Conservation (phyloP, 2,329 filamentous ascomycete genomes). For the Curvularia hawaiiensis region DNA sequence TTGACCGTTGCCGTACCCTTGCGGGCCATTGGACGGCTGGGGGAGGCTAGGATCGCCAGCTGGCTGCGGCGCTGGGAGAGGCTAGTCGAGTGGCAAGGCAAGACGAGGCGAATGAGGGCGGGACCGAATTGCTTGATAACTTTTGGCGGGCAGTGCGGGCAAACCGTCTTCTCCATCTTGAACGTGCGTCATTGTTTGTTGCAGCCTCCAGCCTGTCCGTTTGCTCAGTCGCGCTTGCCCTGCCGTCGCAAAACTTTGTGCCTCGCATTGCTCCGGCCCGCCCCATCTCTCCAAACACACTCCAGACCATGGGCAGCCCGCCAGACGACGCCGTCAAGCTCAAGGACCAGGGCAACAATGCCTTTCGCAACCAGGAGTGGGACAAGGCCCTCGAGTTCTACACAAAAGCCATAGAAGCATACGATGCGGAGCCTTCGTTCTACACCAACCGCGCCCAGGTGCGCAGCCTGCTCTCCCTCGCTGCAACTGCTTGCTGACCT, state of each 20-base stretch:
- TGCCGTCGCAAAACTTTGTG: constrained; percentile 13
- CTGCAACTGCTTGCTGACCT: constrained; percentile 28
- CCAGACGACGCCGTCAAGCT: constrained; percentile 76
- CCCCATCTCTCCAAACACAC: constrained; percentile 13
- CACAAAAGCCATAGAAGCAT: constrained; percentile 81
- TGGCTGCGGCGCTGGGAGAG: constrained; percentile 19
- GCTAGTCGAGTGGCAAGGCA: constrained; percentile 27
- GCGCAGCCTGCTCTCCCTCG: constrained; percentile 42
- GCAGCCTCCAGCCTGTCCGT: neutral
- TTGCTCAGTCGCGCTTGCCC: constrained; percentile 22
- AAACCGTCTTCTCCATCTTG: constrained; percentile 15
- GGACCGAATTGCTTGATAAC: constrained; percentile 30
- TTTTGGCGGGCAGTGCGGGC: constrained; percentile 23
- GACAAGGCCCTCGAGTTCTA: constrained; percentile 80
- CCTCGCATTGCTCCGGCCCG: constrained; percentile 16
- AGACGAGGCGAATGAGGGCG: constrained; percentile 33
- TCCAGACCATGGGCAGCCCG: constrained; percentile 44
- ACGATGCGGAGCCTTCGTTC: constrained; percentile 85
- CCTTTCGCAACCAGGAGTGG: constrained; percentile 89
- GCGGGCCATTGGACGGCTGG: constrained; percentile 23
- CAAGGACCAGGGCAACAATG: constrained; percentile 94
- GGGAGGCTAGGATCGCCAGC: constrained; percentile 21
- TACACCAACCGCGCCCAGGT: constrained; percentile 96
- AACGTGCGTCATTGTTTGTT: constrained; percentile 17
- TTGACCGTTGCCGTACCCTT: constrained; percentile 34